Base-by-base conservation (phyloP, 805 yeast species). In the Candida parachauliodes region DNA sequence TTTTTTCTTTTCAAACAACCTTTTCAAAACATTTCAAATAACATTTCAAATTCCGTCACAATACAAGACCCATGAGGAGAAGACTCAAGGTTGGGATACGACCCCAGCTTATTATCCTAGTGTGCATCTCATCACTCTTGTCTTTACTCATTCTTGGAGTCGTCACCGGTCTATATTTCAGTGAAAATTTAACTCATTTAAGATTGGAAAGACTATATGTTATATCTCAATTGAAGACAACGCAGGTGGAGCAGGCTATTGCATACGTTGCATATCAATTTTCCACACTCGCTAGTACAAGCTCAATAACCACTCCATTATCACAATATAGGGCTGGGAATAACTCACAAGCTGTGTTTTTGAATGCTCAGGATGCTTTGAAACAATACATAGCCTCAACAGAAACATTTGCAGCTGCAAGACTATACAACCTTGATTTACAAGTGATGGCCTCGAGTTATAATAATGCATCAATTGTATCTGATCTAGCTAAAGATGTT, bases 161-260 rank as follows among this genome's bases (percentile, higher is more conserved):
- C 15, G 88, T 83, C 17, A 77, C 87, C 8, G 93, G 68, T 34
- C 74, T 83, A 3, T 85, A 85, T 57, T 86, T 83, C 56, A 76
- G 86, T 3, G 57, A 66, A 15, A 82, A 77, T 44, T 76, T 81
- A 42, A 72, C 78, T 21, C 60, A 72, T 32, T 59, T 84, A 30
- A 69, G 94, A 49, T 77, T 81, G 1, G 88, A 85, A 44, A 73
- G 88, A 40, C 63, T 88, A 18, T 76, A 76, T 49, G 86, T 86
- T 30, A 84, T 88, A 15, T 84, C 95, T 2, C 84, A 84, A 55
- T 65, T 88, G 39, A 88, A 87, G 57, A 78, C 91, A 0, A 75
- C 89, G 0, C 96, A 88, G 57, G 66, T 88, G 15, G 73, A 72
- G 38, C 96, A 87, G 59, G 74, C 77, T 28, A 62, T 85, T 41